These are phyloP conservation scores for Isabelozyma rhagii DNA, from an alignment of 805 yeast species.

Conservation along the genomic window DNA sequence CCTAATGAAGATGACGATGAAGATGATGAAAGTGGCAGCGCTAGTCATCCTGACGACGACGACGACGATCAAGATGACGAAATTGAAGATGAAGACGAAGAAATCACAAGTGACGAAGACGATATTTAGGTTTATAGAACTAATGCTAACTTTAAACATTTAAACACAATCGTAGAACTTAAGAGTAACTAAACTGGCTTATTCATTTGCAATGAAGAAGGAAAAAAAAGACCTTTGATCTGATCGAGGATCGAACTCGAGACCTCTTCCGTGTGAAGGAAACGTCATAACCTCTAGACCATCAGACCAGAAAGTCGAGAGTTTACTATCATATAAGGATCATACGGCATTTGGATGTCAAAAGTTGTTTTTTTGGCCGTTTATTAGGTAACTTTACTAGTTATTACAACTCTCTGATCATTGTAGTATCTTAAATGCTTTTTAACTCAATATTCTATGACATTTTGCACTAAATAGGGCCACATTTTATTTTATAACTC, in stretches of 20 bases:
- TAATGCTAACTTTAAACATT: neutral
- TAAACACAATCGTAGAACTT: neutral
- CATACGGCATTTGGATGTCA: no score
- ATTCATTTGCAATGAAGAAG: neutral
- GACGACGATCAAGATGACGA: slow-evolving; percentile 21
- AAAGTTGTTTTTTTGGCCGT: neutral
- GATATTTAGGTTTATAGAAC: slow-evolving; percentile 3
- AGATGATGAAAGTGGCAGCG: slow-evolving; percentile 37
- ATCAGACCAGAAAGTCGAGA: slow-evolving; percentile 14
- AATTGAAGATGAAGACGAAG: slow-evolving; percentile 18
- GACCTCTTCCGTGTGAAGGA: slow-evolving; percentile 30
- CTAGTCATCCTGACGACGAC: slow-evolving; percentile 25
- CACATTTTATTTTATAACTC: no score
- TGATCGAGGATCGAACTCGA: slow-evolving; percentile 33
- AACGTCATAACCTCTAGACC: slow-evolving; percentile 32
- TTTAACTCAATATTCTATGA: no score
- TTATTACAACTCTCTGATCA: no score
- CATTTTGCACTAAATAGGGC: no score
- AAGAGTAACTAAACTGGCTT: neutral
- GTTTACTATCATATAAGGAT: neutral
- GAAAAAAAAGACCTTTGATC: slow-evolving; percentile 13
- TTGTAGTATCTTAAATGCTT: no score
- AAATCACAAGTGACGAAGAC: slow-evolving; percentile 20
- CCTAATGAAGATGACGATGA: slow-evolving; percentile 61
- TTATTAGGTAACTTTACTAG: no score